Conservation (phyloP, 2,329 filamentous ascomycete species). For the Fusarium annulatum region DNA sequence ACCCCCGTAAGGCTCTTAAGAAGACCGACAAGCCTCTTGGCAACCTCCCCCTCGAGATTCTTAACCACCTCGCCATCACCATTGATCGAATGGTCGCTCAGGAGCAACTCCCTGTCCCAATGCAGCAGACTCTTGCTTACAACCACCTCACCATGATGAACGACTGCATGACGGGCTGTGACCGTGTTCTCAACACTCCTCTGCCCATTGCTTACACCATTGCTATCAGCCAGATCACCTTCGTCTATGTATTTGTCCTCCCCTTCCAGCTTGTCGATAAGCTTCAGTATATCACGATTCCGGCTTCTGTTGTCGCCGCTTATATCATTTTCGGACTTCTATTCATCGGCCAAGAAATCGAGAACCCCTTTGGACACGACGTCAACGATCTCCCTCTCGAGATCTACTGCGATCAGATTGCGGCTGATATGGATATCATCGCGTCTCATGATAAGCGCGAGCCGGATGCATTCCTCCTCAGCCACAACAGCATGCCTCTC, state of each 20-base stretch:
- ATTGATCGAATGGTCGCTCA: constrained; percentile 70
- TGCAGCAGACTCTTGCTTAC: constrained; percentile 70
- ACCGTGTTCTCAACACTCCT: constrained; percentile 84
- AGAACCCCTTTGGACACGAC: constrained; percentile 86
- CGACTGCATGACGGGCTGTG: constrained; percentile 77
- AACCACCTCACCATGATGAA: constrained; percentile 73
- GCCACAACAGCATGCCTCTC: constrained; percentile 61
- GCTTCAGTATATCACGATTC: constrained; percentile 80
- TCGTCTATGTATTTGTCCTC: constrained; percentile 82
- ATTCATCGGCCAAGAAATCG: constrained; percentile 81
- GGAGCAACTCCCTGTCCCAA: constrained; percentile 65
- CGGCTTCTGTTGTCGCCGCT: constrained; percentile 75
- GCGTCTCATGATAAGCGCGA: constrained; percentile 60
- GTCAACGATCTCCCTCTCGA: constrained; percentile 86
- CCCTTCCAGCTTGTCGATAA: constrained; percentile 79
- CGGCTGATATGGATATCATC: constrained; percentile 79
- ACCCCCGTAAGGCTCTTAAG: constrained; percentile 83
- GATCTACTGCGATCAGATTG: constrained; percentile 79
- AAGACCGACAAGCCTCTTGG: constrained; percentile 77
- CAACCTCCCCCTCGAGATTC: constrained; percentile 85
- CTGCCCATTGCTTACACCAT: constrained; percentile 86
- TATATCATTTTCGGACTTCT: constrained; percentile 86
- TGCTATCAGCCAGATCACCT: constrained; percentile 86
- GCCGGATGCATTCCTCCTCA: constrained; percentile 49
- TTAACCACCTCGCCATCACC: constrained; percentile 76